Percentiles rank a stretch among this genome's conserved stretches.
Conservation (phyloP, 177 flowering plant species). For the Tripterygium wilfordii region DNA sequence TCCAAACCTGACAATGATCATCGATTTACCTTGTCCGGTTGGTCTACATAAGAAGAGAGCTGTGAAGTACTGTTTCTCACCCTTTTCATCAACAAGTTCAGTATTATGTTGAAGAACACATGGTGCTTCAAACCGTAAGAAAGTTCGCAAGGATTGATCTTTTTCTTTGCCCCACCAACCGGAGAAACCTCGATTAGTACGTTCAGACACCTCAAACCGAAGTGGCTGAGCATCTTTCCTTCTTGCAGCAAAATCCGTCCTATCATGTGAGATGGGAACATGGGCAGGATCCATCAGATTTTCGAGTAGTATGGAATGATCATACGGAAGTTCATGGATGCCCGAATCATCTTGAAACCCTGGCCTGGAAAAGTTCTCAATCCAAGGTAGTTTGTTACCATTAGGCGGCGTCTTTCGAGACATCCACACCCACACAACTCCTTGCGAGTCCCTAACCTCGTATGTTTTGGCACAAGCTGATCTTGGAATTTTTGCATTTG, state of each 20-base stretch:
- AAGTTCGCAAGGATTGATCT: conserved; percentile 41
- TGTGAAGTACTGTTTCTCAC: conserved; percentile 55
- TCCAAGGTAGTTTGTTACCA: conserved; percentile 69
- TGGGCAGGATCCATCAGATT: conserved; percentile 99
- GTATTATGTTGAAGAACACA: conserved; percentile 86
- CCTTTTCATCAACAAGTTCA: conserved; percentile 54
- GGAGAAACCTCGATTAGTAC: conserved; percentile 78
- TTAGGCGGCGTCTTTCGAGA: conserved; percentile 66
- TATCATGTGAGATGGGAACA: conserved; percentile 90
- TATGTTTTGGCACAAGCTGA: conserved; percentile 71
- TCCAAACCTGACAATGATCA: conserved; percentile 93
- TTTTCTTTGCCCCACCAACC: conserved; percentile 76
- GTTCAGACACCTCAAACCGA: conserved; percentile 62
- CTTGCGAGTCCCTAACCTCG: conserved; percentile 83
- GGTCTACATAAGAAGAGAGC: conserved; percentile 92
- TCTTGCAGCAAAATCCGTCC: conserved; percentile 83
- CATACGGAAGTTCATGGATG: conserved; percentile 93
- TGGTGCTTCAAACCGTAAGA: conserved; percentile 78
- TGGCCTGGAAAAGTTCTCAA: conserved; percentile 77
- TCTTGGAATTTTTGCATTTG: conserved; percentile 71
- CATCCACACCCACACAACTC: conserved; percentile 99
- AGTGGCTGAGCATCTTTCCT: conserved; percentile 89
- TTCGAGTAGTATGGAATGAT: conserved; percentile 94
- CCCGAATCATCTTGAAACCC: conserved; percentile 77
- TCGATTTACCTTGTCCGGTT: conserved; percentile 91